Base-by-base conservation (phyloP, 306 rosid genomes). In the Psophocarpus tetragonolobus region DNA sequence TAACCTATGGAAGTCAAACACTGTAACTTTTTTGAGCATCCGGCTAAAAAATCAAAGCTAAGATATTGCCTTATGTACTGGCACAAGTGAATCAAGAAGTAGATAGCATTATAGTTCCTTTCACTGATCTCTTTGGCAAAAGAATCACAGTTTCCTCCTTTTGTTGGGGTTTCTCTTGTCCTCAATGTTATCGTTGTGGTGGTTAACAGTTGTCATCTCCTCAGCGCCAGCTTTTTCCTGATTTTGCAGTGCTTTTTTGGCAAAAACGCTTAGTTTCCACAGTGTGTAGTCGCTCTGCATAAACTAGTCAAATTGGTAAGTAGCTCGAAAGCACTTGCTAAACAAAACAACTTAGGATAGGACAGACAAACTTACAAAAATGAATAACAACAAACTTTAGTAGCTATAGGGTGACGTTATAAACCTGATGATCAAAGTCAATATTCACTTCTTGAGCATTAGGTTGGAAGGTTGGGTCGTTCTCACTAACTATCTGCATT, bases 351-450 rank as follows among this genome's bases (percentile, higher is more conserved):
- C 68, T 26, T 24, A 9, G n/a, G 38, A 30, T 12, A 75, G 15
- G 21, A 26, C 27, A 20, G 15, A 23, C 54, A 57, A 26, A 12
- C 24, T 23, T 3, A 21, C 3, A 24, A 56, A 47, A 77, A 14
- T 29, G 20, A 29, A 51, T 12, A 67, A 57, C 23, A 51, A 14
- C 11, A 65, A 64, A 51, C 48, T 44, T 56, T 30, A 71, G 62
- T 35, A 70, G 60, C 68, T 11, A 54, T 80, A 68, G 51, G 51
- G 57, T 32, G 61, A 24, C 36, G 69, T 26, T 12, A 57, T 21
- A 47, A 32, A 93, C 97, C 96, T 91, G 97, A 53, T 87, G 85
- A 67, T 93, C 92, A 11, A 92, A 86, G 83, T 94, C 91, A 35
- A 94, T 91, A 83, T 85, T 81, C 82, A 92, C 94, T 48, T 79